These are phyloP conservation scores for Lentinula boryana DNA, from an alignment of 768 basidiomycete species.

Conservation along the genomic window DNA sequence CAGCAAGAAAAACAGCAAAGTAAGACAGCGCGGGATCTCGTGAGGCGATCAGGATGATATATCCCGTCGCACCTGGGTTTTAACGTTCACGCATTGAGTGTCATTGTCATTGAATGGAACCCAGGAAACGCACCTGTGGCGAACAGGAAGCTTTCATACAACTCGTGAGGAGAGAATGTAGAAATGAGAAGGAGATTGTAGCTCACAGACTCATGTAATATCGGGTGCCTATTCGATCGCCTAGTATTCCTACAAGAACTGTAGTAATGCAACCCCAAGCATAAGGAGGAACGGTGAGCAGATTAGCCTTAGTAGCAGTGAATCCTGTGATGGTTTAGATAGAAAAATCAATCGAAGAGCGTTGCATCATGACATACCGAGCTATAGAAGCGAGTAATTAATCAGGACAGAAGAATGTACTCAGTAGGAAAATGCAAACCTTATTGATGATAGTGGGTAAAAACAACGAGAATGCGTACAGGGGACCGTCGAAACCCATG, in stretches of 20 bases:
- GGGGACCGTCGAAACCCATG: constrained; percentile 55
- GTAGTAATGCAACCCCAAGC: constrained; percentile 66
- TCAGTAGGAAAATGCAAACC: constrained; percentile 26
- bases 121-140: constrained; percentile 2
- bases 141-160: constrained; percentile 1
- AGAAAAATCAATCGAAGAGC: background rate
- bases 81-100: background rate
- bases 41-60: constrained; percentile 62
- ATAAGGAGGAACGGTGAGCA: constrained; percentile 76
- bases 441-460: constrained; percentile 50
- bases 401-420: background rate
- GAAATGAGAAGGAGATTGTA: background rate
- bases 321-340: constrained; percentile 34
- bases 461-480: constrained; percentile 45
- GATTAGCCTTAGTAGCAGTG: constrained; percentile 59
- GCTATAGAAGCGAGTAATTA: background rate
- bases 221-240: constrained; percentile 53
- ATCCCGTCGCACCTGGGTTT: constrained; percentile 42
- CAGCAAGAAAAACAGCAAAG: constrained; percentile 66
- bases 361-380: background rate
- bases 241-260: constrained; percentile 50
- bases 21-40: constrained; percentile 59
- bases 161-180: background rate
- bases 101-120: background rate
- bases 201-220: constrained; percentile 58